These are phyloP conservation scores for Phytophthora lateralis DNA, from an alignment of 352 stramenopile genomes.

Conservation along the genomic window DNA sequence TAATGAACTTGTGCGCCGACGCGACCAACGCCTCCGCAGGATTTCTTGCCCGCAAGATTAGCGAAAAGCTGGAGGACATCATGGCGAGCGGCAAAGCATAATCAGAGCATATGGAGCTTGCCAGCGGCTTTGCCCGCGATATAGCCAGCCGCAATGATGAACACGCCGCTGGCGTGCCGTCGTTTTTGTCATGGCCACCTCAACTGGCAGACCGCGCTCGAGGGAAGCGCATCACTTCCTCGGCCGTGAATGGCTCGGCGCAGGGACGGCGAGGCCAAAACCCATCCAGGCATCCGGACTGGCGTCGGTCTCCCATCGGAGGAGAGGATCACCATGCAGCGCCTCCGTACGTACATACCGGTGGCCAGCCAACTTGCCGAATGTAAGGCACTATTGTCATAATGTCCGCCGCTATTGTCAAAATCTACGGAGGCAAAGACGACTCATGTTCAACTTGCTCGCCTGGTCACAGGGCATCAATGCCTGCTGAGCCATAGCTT, in stretches of 20 bases:
- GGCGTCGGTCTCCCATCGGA: constrained; percentile 17
- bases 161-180: constrained; percentile 11
- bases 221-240: constrained; percentile 24
- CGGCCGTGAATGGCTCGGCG: constrained; percentile 15
- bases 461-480: constrained; percentile 8
- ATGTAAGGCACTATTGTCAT: constrained; percentile 9
- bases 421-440: constrained; percentile 12
- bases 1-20: neutral
- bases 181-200: constrained; percentile 1
- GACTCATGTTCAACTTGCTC: constrained; percentile 3
- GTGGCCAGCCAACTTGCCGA: constrained; percentile 1
- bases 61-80: constrained; percentile 24
- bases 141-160: constrained; percentile 28
- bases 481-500: neutral
- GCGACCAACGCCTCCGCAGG: constrained; percentile 13
- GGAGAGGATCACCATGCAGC: constrained; percentile 12
- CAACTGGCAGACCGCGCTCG: constrained; percentile 9
- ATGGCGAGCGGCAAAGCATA: constrained; percentile 19
- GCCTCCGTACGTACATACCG: constrained; percentile 7
- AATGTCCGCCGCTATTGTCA: constrained; percentile 17
- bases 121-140: constrained; percentile 13
- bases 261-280: neutral
- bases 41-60: constrained; percentile 18
- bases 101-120: constrained; percentile 13
- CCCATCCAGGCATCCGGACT: constrained; percentile 25